Percentiles rank a stretch among this genome's conserved stretches.
These are phyloP conservation scores for Phylloporus arenicola DNA, from an alignment of 768 basidiomycete genomes.

Conservation along the genomic window DNA sequence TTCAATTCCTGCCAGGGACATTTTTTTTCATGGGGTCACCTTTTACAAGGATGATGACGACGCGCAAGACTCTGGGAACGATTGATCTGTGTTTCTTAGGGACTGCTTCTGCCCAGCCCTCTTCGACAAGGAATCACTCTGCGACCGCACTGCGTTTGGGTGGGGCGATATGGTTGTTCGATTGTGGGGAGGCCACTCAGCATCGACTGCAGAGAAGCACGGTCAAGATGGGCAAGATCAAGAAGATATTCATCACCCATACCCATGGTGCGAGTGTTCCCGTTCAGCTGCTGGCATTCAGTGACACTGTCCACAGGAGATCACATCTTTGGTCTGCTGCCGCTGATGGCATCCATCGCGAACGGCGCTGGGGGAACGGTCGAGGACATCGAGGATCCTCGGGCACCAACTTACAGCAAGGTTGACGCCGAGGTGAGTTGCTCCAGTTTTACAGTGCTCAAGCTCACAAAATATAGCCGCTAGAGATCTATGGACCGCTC, in stretches of 20 bases:
- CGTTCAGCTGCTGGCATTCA: background rate
- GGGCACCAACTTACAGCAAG: slow-evolving; percentile 27
- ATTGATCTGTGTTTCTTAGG: slow-evolving; percentile 71
- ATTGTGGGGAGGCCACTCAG: slow-evolving; percentile 83
- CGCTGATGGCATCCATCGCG: slow-evolving; percentile 60
- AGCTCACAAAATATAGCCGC: slow-evolving; percentile 37
- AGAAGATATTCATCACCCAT: slow-evolving; percentile 85
- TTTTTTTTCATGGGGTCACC: slow-evolving; percentile 10
- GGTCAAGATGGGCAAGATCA: slow-evolving; percentile 75
- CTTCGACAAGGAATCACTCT: slow-evolving; percentile 74
- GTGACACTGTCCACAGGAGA: slow-evolving; percentile 48
- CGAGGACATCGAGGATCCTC: slow-evolving; percentile 56
- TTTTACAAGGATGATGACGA: background rate
- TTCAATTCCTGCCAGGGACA: slow-evolving; percentile 38
- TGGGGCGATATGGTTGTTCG: slow-evolving; percentile 76
- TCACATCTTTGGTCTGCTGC: slow-evolving; percentile 73
- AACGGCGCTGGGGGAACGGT: slow-evolving; percentile 70
- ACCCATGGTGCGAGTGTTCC: slow-evolving; percentile 57
- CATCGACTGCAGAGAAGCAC: slow-evolving; percentile 66
- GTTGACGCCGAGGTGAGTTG: slow-evolving; percentile 16
- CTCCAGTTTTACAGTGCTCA: background rate
- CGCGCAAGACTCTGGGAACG: slow-evolving; percentile 23
- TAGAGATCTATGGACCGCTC: slow-evolving; percentile 83
- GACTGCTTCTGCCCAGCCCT: slow-evolving; percentile 78
- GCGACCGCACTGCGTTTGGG: slow-evolving; percentile 61